These are phyloP conservation scores for Trichoderma semiorbis DNA, from an alignment of 2,329 filamentous ascomycete species.

Conservation along the genomic window DNA sequence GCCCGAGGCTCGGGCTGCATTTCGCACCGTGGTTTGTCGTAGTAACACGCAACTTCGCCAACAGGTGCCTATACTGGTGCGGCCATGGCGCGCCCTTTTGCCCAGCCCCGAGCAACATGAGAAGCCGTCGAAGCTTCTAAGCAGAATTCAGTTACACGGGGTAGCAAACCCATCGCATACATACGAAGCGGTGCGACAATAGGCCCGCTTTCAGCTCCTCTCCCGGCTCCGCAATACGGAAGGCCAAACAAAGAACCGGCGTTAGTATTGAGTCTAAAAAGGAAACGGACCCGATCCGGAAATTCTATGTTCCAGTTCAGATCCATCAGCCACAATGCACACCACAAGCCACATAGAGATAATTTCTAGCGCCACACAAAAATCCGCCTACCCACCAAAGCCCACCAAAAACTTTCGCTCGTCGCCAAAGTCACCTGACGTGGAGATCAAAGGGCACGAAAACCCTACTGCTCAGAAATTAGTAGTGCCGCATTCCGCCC, in stretches of 20 bases:
- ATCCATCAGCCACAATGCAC: neutral
- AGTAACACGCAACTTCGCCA: neutral
- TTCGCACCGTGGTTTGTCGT: neutral
- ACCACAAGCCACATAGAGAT: neutral
- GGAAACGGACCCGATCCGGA: neutral
- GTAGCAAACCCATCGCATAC: neutral
- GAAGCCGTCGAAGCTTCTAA: neutral
- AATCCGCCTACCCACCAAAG: neutral
- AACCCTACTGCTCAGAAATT: slow-evolving; percentile 40
- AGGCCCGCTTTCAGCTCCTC: neutral
- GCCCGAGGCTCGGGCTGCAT: neutral
- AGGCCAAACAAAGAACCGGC: neutral
- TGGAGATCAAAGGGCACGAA: slow-evolving; percentile 38
- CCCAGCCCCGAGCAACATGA: neutral
- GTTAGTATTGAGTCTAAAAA: neutral
- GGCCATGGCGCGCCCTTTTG: neutral
- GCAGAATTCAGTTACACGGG: neutral
- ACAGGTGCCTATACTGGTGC: neutral
- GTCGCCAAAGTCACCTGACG: slow-evolving; percentile 32
- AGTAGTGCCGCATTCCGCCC: slow-evolving; percentile 28
- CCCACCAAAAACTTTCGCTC: neutral
- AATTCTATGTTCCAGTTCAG: neutral
- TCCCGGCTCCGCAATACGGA: neutral
- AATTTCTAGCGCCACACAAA: neutral
- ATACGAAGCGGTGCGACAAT: neutral